A percentile compares a stretch with the other conserved stretches of the same genome.
phyloP scores from a whole-genome alignment of 306 rosid genomes.

The Mucuna pruriens region DNA sequence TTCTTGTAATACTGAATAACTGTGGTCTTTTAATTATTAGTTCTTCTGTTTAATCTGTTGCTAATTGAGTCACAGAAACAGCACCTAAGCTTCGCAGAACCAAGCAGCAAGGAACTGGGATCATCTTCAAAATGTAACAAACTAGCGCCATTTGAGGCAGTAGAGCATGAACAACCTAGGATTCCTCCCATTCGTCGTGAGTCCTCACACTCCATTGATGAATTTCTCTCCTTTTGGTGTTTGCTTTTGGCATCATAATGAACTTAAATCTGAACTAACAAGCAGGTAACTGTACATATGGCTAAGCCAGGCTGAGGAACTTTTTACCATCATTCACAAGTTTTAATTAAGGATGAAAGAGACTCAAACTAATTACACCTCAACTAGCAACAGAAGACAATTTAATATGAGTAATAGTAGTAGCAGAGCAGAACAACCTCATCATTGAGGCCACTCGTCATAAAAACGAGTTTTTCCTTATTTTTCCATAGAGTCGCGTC shows the following conservation, averaged over 20 bases:
- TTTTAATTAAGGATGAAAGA: not conserved
- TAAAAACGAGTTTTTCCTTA: not conserved
- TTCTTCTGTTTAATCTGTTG: slow-evolving; percentile 5
- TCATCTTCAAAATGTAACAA: slow-evolving; percentile 78
- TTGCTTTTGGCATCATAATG: not conserved
- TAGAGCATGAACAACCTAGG: slow-evolving; percentile 73
- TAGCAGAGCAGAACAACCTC: slow-evolving; percentile 17
- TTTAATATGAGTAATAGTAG: slow-evolving; percentile 20
- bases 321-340: slow-evolving; percentile 10
- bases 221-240: not conserved
- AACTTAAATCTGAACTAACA: slow-evolving; percentile 21
- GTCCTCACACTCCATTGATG: slow-evolving; percentile 1
- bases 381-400: slow-evolving; percentile 2
- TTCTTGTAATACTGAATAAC: not conserved
- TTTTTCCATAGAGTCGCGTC: slow-evolving; percentile 33
- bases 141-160: slow-evolving; percentile 53
- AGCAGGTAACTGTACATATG: slow-evolving; percentile 8
- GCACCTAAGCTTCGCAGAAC: slow-evolving; percentile 60
- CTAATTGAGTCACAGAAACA: slow-evolving; percentile 59
- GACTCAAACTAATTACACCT: slow-evolving; percentile 10
- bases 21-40: not conserved
- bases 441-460: slow-evolving; percentile 38
- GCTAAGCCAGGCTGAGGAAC: slow-evolving; percentile 23
- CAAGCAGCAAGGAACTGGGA: slow-evolving; percentile 60
- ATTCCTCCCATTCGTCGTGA: slow-evolving; percentile 88